These are phyloP conservation scores for Aspergillus incahuasiensis DNA, from an alignment of 495 filamentous ascomycete genomes.

Conservation along the genomic window DNA sequence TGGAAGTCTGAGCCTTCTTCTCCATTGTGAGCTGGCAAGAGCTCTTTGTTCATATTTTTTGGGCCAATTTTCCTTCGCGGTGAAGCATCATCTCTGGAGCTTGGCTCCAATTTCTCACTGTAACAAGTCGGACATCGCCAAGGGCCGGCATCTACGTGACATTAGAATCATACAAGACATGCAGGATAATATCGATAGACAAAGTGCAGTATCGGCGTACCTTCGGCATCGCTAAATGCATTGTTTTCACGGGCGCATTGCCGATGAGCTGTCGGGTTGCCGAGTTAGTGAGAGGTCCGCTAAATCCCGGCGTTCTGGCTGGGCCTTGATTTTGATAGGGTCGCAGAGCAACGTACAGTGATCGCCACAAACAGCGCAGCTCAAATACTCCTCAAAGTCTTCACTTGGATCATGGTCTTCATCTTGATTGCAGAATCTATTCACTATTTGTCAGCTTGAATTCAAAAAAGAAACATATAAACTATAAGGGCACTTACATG, in stretches of 20 bases:
- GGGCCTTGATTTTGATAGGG: conserved; percentile 23
- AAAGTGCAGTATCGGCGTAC: conserved; percentile 36
- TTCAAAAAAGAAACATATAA: conserved; percentile 6
- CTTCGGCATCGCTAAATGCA: conserved; percentile 63
- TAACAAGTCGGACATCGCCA: conserved; percentile 84
- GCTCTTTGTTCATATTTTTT: conserved; percentile 61
- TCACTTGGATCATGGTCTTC: conserved; percentile 83
- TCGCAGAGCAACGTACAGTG: conserved; percentile 64
- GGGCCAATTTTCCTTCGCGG: conserved; percentile 39
- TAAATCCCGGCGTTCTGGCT: conserved; percentile 23
- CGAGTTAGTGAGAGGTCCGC: conserved; percentile 31
- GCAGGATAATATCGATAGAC: neutral
- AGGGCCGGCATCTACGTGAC: conserved; percentile 35
- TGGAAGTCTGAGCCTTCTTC: conserved; percentile 71
- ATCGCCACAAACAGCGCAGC: conserved; percentile 77
- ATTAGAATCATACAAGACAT: conserved; percentile 20
- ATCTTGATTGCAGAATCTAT: conserved; percentile 71
- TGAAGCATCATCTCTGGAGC: conserved; percentile 36
- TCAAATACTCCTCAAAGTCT: conserved; percentile 81
- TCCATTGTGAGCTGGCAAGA: conserved; percentile 69
- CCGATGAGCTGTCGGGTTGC: conserved; percentile 62
- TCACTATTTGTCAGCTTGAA: conserved; percentile 20
- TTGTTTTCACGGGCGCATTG: conserved; percentile 85
- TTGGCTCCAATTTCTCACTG: conserved; percentile 57
- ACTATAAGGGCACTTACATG: conserved; percentile 53